Percentiles rank a stretch among this genome's conserved stretches.
Evolutionary conservation across 306 rosid species (phyloP).

Genomic region (Acacia acuminata): DNA sequence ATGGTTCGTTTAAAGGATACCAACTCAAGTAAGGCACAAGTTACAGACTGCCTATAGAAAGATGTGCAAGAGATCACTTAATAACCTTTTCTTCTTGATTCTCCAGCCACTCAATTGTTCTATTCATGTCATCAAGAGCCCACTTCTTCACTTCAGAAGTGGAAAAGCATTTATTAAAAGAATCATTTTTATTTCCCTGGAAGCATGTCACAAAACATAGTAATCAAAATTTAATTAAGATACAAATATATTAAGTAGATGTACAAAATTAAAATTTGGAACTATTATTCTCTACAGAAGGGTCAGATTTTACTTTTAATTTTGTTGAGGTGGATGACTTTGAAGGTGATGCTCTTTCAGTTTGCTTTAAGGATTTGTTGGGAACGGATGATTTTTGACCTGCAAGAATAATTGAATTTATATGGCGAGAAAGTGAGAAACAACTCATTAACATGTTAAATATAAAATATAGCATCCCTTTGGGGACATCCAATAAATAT

Average conservation of each 20-base stretch:
- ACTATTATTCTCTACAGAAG: conserved; percentile 3
- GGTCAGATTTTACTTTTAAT: conserved; percentile 50
- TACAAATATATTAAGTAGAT: neutral
- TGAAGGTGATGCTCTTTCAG: conserved; percentile 45
- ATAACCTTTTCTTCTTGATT: conserved; percentile 93
- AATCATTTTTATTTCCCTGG: conserved; percentile 47
- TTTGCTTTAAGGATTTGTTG: conserved; percentile 46
- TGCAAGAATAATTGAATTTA: conserved; percentile 40
- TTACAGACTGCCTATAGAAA: neutral
- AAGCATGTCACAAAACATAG: conserved; percentile 29
- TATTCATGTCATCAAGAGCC: conserved; percentile 72
- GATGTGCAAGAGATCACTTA: neutral
- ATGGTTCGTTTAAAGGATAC: neutral
- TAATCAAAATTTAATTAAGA: neutral
- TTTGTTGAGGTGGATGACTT: conserved; percentile 41
- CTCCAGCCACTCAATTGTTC: conserved; percentile 84
- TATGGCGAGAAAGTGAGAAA: conserved; percentile 15
- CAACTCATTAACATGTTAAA: neutral
- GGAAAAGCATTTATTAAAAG: conserved; percentile 48
- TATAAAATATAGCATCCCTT: neutral
- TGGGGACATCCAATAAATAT: no score
- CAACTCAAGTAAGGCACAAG: neutral
- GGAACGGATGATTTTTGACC: conserved; percentile 44
- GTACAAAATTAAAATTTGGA: conserved; percentile 4
- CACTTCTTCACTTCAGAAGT: conserved; percentile 75